Percentiles rank a stretch among this genome's conserved stretches.
Evolutionary conservation across 192 early-diverging fungal genomes (phyloP).

Genomic region (Linnemannia schmuckeri): DNA sequence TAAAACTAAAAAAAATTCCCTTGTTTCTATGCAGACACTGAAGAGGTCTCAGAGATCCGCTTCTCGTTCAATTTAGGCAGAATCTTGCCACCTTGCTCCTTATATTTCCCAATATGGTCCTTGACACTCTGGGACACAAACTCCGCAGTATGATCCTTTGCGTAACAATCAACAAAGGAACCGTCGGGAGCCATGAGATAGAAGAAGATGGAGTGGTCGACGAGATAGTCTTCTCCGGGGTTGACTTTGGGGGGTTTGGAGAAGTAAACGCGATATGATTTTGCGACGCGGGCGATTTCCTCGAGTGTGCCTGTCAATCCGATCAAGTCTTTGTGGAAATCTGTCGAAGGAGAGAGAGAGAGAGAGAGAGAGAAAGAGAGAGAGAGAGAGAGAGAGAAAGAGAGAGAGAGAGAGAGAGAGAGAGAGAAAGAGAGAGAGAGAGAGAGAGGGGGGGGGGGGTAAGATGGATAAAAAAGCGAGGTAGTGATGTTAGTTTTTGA

Average conservation of each 20-base stretch:
- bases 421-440: too few species aligned
- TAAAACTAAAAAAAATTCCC: background rate
- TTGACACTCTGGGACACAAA: slow-evolving; percentile 70
- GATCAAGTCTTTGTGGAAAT: slow-evolving; percentile 95
- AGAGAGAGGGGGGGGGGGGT: background rate
- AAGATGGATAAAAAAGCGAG: background rate
- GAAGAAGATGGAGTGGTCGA: slow-evolving; percentile 99
- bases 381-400: too few species aligned
- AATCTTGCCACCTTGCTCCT: slow-evolving; percentile 59
- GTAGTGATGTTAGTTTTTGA: background rate
- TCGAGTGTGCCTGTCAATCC: slow-evolving; percentile 92
- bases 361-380: too few species aligned
- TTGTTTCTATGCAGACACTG: background rate
- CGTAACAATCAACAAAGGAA: slow-evolving; percentile 91
- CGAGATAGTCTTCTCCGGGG: slow-evolving; percentile 93
- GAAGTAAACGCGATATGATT: slow-evolving; percentile 95
- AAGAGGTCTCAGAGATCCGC: background rate
- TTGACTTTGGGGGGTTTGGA: slow-evolving; percentile 85
- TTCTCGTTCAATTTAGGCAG: slow-evolving; percentile 12
- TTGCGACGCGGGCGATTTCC: slow-evolving; percentile 86
- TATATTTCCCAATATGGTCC: slow-evolving; percentile 62
- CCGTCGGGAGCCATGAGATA: slow-evolving; percentile 96
- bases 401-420: too few species aligned
- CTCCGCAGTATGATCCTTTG: slow-evolving; percentile 81
- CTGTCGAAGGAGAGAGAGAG: slow-evolving; percentile 49